These are phyloP conservation scores for Lotmaria passim DNA, from an alignment of 208 protist genomes.

Conservation along the genomic window DNA sequence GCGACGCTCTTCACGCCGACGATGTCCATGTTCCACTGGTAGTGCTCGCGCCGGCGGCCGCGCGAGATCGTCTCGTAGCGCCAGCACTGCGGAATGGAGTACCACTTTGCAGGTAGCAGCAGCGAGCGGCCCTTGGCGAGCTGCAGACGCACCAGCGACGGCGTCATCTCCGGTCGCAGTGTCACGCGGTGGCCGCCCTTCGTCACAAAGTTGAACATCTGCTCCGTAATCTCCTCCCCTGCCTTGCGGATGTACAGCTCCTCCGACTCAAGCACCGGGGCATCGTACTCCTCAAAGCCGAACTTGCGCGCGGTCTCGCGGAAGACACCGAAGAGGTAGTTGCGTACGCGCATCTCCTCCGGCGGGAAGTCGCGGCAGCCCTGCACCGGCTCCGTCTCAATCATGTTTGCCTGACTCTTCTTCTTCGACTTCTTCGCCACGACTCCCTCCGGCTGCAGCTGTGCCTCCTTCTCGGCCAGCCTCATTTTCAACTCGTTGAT, in stretches of 20 bases:
- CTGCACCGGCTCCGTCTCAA: conserved; percentile 92
- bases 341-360: conserved; percentile 93
- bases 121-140: conserved; percentile 89
- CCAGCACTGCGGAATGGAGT: conserved; percentile 96
- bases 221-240: conserved; percentile 96
- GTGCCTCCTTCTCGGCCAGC: conserved; percentile 55
- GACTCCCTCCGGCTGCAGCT: conserved; percentile 40
- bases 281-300: conserved; percentile 97
- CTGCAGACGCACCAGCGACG: conserved; percentile 92
- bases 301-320: conserved; percentile 76
- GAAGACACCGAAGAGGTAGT: conserved; percentile 93
- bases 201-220: conserved; percentile 97
- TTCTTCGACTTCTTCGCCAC: conserved; percentile 87
- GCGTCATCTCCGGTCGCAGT: conserved; percentile 97
- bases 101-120: conserved; percentile 95
- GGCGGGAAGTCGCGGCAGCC: conserved; percentile 96
- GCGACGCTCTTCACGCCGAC: conserved; percentile 89
- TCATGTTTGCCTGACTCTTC: conserved; percentile 88
- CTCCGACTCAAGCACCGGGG: conserved; percentile 94
- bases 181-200: conserved; percentile 92
- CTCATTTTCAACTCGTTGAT: conserved; percentile 63
- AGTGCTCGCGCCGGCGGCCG: conserved; percentile 95
- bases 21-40: conserved; percentile 98
- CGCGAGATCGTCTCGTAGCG: conserved; percentile 95
- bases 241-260: conserved; percentile 95